Percentiles rank a stretch among this genome's conserved stretches.
Conservation (phyloP, 768 basidiomycete species). For the Naganishia vaughanmartiniae region DNA sequence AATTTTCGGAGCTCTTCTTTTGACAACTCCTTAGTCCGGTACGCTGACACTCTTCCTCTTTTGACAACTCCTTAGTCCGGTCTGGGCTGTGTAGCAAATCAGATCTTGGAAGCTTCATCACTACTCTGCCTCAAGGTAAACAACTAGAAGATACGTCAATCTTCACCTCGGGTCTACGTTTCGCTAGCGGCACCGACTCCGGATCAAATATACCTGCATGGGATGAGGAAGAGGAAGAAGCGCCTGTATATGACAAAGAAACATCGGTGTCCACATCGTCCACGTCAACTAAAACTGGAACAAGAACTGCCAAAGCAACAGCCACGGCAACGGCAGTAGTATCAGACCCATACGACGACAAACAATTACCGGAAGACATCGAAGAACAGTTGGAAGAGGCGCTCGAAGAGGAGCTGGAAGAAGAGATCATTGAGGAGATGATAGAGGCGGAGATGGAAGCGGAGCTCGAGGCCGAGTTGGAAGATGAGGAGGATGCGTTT, state of each 20-base stretch:
- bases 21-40: background rate
- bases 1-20: conserved; percentile 26
- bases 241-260: background rate
- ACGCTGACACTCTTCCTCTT: conserved; percentile 33
- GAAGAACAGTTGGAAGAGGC: conserved; percentile 15
- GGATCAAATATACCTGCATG: background rate
- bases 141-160: conserved; percentile 72
- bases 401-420: conserved; percentile 13
- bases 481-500: conserved; percentile 29
- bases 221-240: conserved; percentile 2
- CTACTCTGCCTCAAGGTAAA: conserved; percentile 66
- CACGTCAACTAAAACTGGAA: background rate
- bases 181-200: conserved; percentile 50
- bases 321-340: background rate
- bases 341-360: background rate
- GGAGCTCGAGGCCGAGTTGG: conserved; percentile 20
- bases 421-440: conserved; percentile 15
- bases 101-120: conserved; percentile 85
- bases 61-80: conserved; percentile 57
- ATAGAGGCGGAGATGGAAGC: conserved; percentile 27
- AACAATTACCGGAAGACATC: background rate
- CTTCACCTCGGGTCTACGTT: conserved; percentile 75
- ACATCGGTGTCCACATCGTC: conserved; percentile 10
- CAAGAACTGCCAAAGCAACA: background rate
- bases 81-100: conserved; percentile 66